A percentile compares a stretch with the other conserved stretches of the same genome.
Evolutionary conservation across 2,329 filamentous ascomycete genomes (phyloP).

Genomic region (Ophiostoma populinum): DNA sequence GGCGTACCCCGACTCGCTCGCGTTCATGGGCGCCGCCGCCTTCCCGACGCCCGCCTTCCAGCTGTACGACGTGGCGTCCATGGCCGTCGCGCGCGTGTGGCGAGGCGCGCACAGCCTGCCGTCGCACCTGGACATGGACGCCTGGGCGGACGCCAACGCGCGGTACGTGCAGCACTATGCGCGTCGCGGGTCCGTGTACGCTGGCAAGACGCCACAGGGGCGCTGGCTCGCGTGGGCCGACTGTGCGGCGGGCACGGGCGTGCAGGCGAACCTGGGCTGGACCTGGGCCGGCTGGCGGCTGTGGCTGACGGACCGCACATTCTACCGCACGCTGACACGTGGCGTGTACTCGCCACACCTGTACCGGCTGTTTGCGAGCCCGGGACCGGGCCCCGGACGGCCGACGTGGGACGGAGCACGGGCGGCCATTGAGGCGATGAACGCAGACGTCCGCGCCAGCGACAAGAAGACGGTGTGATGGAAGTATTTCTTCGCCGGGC

Average conservation of each 20-base stretch:
- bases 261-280: conserved; percentile 23
- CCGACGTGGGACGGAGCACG: conserved; percentile 23
- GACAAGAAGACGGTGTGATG: no score
- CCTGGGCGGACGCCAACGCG: no score
- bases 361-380: conserved; percentile 24
- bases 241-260: conserved; percentile 23
- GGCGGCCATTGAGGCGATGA: conserved; percentile 18
- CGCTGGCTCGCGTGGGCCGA: conserved; percentile 25
- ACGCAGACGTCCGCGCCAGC: no score
- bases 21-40: conserved; percentile 22
- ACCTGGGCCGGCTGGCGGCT: no score
- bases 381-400: no score
- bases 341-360: conserved; percentile 24
- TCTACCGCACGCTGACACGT: conserved; percentile 22
- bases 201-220: conserved; percentile 15
- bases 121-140: no score
- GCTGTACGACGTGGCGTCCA: conserved; percentile 25
- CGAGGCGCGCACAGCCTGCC: no score
- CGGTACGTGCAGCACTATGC: conserved; percentile 14
- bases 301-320: no score
- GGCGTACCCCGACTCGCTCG: conserved; percentile 24
- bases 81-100: conserved; percentile 28
- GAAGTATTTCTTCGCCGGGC: no score
- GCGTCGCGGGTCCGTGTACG: conserved; percentile 2
- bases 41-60: conserved; percentile 20